Evolutionary conservation across 768 basidiomycete species (phyloP), one percentile per base, ranked within the genome.

Genomic region (Boletus sp.): DNA sequence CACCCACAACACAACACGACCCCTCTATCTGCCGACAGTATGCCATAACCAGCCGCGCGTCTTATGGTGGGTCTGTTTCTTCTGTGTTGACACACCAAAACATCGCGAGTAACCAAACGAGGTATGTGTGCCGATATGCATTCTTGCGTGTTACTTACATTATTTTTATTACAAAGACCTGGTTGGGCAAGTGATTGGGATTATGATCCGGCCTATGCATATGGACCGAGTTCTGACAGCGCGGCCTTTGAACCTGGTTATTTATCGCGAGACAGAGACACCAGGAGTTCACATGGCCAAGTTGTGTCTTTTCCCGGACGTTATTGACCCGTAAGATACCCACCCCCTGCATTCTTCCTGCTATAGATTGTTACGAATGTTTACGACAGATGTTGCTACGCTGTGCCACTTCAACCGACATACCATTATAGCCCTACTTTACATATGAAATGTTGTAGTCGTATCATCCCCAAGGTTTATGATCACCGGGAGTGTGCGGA

Each of bases 121-220:
- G 53, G 68, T 65, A 33, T 21, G 56, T 52, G 29, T 42, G n/a
- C 27, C 10, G 1, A 29, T 23, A 21, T 35, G 17, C 9, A 35
- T 46, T 44, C 27, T 47, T 4, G 32, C 3, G 4, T 29, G 21
- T 30, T n/a, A 13, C 49, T 60, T 4, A 53, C 53, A 43, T 37
- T 21, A 17, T 25, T 29, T 14, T 37, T 21, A 17, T 25, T 29
- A 11, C 38, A 9, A 19, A 60, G 60, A 41, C 34, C 42, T 34
- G 43, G 55, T 35, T 65, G 59, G 58, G 57, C 55, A n/a, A 51
- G 50, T 21, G 64, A 66, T 35, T 66, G 66, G 66, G 41, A 58
- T n/a, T 47, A 49, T 10, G 53, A 59, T 35, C 33, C 54, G 21
- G 1, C 8, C n/a, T 52, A 46, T 45, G 49, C 54, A 47, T 58